Conservation (phyloP, 768 basidiomycete genomes). For the Imleria badia region DNA sequence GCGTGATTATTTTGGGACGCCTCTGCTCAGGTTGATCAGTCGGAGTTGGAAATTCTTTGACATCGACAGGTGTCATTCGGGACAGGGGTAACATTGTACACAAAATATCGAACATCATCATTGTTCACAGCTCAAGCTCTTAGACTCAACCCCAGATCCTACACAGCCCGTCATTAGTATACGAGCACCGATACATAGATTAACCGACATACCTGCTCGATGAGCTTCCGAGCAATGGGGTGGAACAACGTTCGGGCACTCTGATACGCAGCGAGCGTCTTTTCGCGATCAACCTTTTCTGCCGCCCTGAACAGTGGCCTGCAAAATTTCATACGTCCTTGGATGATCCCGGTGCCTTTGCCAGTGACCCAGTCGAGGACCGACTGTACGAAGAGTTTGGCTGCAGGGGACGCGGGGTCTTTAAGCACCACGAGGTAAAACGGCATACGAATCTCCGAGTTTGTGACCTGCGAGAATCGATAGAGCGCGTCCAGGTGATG, state of each 20-base stretch:
- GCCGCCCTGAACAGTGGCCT: conserved; percentile 45
- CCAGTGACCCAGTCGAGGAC: conserved; percentile 50
- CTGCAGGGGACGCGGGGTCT: conserved; percentile 34
- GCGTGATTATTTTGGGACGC: conserved; percentile 5
- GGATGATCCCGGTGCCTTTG: conserved; percentile 39
- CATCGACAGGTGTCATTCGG: no score
- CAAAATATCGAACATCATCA: no score
- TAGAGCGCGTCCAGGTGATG: conserved; percentile 45
- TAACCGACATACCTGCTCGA: conserved; percentile 42
- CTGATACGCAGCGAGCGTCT: conserved; percentile 38
- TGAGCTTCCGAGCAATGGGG: conserved; percentile 49
- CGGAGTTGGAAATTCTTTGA: no score
- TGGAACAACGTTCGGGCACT: conserved; percentile 41
- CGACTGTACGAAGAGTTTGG: conserved; percentile 30
- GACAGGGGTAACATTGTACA: no score
- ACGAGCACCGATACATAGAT: background rate
- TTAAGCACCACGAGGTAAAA: conserved; percentile 52
- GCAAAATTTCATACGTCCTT: conserved; percentile 59
- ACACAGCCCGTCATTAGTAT: background rate
- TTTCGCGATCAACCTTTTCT: conserved; percentile 35
- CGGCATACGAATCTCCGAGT: conserved; percentile 51
- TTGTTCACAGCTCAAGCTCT: no score
- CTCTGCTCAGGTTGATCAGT: no score
- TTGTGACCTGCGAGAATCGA: conserved; percentile 39
- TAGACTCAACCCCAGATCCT: conserved; percentile 27